These are phyloP conservation scores for Coemansia sp. DNA, from an alignment of 192 early-diverging fungal genomes.

Conservation along the genomic window DNA sequence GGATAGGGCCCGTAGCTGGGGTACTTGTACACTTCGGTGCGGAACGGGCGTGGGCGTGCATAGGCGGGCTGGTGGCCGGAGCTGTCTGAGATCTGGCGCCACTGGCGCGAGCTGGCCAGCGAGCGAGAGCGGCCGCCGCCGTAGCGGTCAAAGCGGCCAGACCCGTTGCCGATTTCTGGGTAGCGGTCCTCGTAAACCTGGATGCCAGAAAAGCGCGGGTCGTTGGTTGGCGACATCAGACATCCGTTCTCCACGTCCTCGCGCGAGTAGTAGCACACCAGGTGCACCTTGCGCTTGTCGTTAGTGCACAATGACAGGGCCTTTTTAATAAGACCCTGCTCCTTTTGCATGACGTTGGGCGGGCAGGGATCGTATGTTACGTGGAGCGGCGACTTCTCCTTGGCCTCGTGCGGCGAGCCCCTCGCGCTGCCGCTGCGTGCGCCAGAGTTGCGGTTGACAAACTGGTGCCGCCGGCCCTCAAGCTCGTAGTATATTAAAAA, in stretches of 20 bases:
- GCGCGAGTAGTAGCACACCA: slow-evolving; percentile 89
- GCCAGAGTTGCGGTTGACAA: slow-evolving; percentile 33
- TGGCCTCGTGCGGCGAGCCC: slow-evolving; percentile 25
- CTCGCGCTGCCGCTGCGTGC: slow-evolving; percentile 33
- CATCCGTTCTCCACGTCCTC: slow-evolving; percentile 66
- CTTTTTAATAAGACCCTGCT: slow-evolving; percentile 83
- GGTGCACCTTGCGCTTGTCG: slow-evolving; percentile 76
- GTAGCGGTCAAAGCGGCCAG: slow-evolving; percentile 36
- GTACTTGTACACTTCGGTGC: slow-evolving; percentile 35
- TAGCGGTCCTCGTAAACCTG: slow-evolving; percentile 73
- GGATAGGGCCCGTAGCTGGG: slow-evolving; percentile 45
- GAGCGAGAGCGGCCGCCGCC: slow-evolving; percentile 23
- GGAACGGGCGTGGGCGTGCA: slow-evolving; percentile 21
- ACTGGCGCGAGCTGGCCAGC: slow-evolving; percentile 12
- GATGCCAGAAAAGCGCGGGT: slow-evolving; percentile 63
- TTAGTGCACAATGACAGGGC: slow-evolving; percentile 80
- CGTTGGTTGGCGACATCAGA: slow-evolving; percentile 64
- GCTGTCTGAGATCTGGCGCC: slow-evolving; percentile 5
- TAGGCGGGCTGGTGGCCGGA: slow-evolving; percentile 9
- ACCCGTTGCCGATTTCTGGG: slow-evolving; percentile 62
- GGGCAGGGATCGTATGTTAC: slow-evolving; percentile 35
- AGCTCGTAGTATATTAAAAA: slow-evolving; percentile 89
- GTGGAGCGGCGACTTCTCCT: slow-evolving; percentile 14
- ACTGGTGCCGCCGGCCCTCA: slow-evolving; percentile 61
- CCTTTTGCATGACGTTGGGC: slow-evolving; percentile 58